These are phyloP conservation scores for Fusarium coicis DNA, from an alignment of 2,329 filamentous ascomycete species.

Conservation along the genomic window DNA sequence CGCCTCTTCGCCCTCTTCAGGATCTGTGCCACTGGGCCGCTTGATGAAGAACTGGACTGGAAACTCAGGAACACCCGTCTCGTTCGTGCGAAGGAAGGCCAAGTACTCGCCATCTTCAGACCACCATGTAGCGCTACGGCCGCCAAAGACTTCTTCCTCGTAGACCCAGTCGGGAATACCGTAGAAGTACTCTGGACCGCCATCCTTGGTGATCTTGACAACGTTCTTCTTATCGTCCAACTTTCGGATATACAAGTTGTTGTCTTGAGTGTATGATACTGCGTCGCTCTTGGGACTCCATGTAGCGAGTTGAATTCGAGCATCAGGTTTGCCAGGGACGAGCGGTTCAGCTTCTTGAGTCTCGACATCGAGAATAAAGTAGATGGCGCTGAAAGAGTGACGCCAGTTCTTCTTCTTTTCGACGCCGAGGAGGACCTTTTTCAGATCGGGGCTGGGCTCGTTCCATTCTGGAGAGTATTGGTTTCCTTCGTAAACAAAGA, in stretches of 20 bases:
- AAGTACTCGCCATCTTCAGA: conserved; percentile 88
- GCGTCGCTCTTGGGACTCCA: conserved; percentile 92
- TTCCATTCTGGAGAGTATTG: conserved; percentile 68
- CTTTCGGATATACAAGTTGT: conserved; percentile 87
- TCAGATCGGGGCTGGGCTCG: conserved; percentile 84
- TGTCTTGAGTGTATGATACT: conserved; percentile 87
- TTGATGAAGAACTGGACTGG: conserved; percentile 94
- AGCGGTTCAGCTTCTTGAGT: conserved; percentile 82
- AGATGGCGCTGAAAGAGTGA: conserved; percentile 85
- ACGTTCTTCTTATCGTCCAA: conserved; percentile 64
- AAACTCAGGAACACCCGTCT: conserved; percentile 90
- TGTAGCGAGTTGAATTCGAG: conserved; percentile 81
- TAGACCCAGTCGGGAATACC: conserved; percentile 98
- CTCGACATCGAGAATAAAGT: conserved; percentile 92
- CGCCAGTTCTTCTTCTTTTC: conserved; percentile 82
- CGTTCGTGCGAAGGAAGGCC: conserved; percentile 93
- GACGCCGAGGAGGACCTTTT: conserved; percentile 85
- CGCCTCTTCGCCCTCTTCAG: conserved; percentile 76
- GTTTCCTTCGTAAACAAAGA: conserved; percentile 69
- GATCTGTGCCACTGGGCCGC: conserved; percentile 78
- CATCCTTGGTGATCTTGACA: conserved; percentile 83
- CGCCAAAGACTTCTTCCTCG: conserved; percentile 74
- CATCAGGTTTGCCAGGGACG: conserved; percentile 73
- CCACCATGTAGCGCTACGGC: conserved; percentile 93
- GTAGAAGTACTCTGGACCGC: conserved; percentile 90